Conservation (phyloP, 2,329 filamentous ascomycete genomes). For the Hawksworthiomyces lignivorus region DNA sequence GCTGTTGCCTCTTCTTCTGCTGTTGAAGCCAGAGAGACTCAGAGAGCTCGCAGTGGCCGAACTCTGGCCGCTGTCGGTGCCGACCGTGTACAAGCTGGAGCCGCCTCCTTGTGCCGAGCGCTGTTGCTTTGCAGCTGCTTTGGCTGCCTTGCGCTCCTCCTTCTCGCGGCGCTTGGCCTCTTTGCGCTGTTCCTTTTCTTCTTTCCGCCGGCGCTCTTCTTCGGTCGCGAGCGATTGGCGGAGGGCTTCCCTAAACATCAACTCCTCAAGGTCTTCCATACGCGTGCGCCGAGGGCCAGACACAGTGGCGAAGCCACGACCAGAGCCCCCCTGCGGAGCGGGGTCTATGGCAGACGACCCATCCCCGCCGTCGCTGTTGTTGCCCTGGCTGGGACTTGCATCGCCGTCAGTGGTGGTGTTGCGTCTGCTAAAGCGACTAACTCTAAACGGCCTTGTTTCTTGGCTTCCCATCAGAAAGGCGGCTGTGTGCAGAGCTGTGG, state of each 20-base stretch:
- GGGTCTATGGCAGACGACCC: constrained; percentile 25
- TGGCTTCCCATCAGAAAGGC: constrained; percentile 77
- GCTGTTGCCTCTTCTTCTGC: constrained; percentile 49
- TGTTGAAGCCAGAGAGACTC: constrained; percentile 52
- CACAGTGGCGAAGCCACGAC: constrained; percentile 17
- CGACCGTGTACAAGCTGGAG: constrained; percentile 33
- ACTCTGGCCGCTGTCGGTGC: constrained; percentile 30
- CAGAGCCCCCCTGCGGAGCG: constrained; percentile 24
- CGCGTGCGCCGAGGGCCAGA: constrained; percentile 36
- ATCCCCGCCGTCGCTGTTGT: constrained; percentile 17
- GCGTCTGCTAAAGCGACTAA: constrained; percentile 52
- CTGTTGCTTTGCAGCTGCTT: constrained; percentile 44
- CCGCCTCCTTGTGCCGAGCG: constrained; percentile 29
- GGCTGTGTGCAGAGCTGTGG: constrained; percentile 88
- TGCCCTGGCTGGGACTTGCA: constrained; percentile 20
- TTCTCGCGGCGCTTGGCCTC: constrained; percentile 81
- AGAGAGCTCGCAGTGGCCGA: constrained; percentile 57
- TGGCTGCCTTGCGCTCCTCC: constrained; percentile 69
- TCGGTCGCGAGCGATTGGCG: constrained; percentile 84
- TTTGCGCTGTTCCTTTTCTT: constrained; percentile 73
- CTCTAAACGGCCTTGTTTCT: constrained; percentile 43
- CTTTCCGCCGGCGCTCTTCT: constrained; percentile 81
- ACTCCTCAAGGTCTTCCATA: constrained; percentile 85
- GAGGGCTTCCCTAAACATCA: constrained; percentile 99
- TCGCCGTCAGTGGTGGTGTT: constrained; percentile 28